These are phyloP conservation scores for Parastagonospora avenae DNA, from an alignment of 2,329 filamentous ascomycete genomes.

Conservation along the genomic window DNA sequence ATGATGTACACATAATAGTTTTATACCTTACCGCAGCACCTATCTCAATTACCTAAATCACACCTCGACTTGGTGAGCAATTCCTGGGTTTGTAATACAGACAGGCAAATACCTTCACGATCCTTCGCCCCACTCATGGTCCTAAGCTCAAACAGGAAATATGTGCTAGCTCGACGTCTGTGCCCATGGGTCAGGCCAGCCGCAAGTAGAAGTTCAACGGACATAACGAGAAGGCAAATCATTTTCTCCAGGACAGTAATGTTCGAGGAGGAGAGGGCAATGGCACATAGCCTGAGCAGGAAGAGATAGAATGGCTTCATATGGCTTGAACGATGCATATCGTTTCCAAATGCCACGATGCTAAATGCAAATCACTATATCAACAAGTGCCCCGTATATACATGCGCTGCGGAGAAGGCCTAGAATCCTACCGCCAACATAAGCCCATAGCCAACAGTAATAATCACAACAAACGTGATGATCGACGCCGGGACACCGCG, in stretches of 20 bases:
- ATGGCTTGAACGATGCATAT: background rate
- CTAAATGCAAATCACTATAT: too few relatives aligned
- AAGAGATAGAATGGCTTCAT: background rate
- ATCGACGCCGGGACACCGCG: constrained; percentile 88
- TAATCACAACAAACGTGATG: constrained; percentile 78
- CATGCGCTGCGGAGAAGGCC: background rate
- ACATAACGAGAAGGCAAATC: too few relatives aligned
- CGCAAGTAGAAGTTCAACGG: too few relatives aligned
- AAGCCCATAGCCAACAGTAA: constrained; percentile 87
- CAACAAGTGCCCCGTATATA: too few relatives aligned
- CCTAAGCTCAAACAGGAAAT: background rate
- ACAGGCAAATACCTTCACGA: too few relatives aligned
- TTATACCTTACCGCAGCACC: too few relatives aligned
- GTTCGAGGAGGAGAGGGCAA: background rate
- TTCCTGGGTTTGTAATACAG: too few relatives aligned
- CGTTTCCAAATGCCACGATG: background rate
- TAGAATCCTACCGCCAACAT: constrained; percentile 78
- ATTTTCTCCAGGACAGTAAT: too few relatives aligned
- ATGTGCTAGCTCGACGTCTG: background rate
- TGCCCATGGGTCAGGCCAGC: background rate
- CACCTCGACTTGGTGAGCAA: too few relatives aligned
- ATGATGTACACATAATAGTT: too few relatives aligned
- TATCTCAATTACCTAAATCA: too few relatives aligned
- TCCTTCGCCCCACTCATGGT: too few relatives aligned
- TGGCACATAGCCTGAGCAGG: background rate